A percentile compares a stretch with the other conserved stretches of the same genome.
These are phyloP conservation scores for Mentha longifolia DNA, from an alignment of 257 asterid species.

Conservation along the genomic window DNA sequence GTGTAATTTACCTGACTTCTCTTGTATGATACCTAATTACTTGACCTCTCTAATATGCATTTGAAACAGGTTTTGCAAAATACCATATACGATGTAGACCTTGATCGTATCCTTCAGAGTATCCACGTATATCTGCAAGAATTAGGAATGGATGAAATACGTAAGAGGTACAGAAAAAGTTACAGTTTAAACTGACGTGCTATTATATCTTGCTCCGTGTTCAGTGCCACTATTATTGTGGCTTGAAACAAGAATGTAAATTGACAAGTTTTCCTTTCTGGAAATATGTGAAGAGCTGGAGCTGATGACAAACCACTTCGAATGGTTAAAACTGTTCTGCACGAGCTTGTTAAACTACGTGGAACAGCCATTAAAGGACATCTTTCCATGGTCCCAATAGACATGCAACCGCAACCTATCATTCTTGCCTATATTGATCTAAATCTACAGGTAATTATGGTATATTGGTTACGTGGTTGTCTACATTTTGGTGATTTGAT, in stretches of 20 bases:
- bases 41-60: constrained; percentile 23
- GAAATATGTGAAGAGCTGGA: constrained; percentile 73
- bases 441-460: constrained; percentile 80
- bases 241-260: neutral
- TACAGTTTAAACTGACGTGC: neutral
- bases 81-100: constrained; percentile 91
- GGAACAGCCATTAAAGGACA: constrained; percentile 99
- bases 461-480: constrained; percentile 11
- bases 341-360: constrained; percentile 97
- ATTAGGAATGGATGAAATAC: constrained; percentile 95
- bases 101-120: constrained; percentile 95
- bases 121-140: constrained; percentile 96
- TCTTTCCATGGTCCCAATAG: constrained; percentile 97
- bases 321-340: constrained; percentile 98
- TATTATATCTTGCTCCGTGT: constrained; percentile 21
- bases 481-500: neutral
- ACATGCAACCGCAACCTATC: constrained; percentile 95
- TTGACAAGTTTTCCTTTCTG: constrained; percentile 22
- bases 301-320: constrained; percentile 99
- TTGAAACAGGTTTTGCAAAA: constrained; percentile 84
- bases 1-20: constrained; percentile 11
- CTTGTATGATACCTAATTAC: constrained; percentile 9
- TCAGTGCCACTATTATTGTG: neutral
- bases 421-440: constrained; percentile 99
- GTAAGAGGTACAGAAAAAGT: constrained; percentile 67